These are phyloP conservation scores for Fistulifera pelliculosa DNA, from an alignment of 108 stramenopile genomes.

Conservation along the genomic window DNA sequence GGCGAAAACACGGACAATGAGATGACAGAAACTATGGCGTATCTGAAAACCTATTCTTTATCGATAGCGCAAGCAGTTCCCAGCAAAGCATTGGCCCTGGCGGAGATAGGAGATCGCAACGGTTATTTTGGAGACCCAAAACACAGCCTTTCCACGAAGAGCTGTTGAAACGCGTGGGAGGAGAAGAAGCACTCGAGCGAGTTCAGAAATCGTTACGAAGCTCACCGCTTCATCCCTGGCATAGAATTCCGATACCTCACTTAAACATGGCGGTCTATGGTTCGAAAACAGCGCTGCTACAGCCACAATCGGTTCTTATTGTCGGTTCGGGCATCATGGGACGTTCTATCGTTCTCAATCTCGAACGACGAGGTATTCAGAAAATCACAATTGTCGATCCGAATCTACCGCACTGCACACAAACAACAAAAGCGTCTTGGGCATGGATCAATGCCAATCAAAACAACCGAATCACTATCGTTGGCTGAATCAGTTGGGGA, in stretches of 20 bases:
- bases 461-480: conserved; percentile 41
- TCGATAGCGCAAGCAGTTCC: conserved; percentile 52
- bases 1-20: conserved; percentile 4
- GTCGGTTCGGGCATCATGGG: conserved; percentile 35
- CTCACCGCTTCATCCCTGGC: not conserved
- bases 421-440: conserved; percentile 42
- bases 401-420: conserved; percentile 15
- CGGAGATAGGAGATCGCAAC: conserved; percentile 52
- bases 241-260: not conserved
- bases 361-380: conserved; percentile 12
- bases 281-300: not conserved
- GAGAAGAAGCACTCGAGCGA: no score
- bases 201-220: no score
- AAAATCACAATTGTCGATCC: conserved; percentile 8
- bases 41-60: conserved; percentile 41
- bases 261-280: conserved; percentile 1
- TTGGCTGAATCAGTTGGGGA: conserved; percentile 46
- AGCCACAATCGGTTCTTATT: conserved; percentile 17
- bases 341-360: conserved; percentile 27
- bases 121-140: conserved; percentile 17
- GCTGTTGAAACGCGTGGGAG: not conserved
- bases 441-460: conserved; percentile 68
- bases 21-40: conserved; percentile 16
- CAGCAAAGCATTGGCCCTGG: conserved; percentile 31
- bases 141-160: not conserved